Evolutionary conservation across 441 rosid genomes (phyloP), one percentile per base, ranked within the genome.

Genomic region (Populus hybrid): DNA sequence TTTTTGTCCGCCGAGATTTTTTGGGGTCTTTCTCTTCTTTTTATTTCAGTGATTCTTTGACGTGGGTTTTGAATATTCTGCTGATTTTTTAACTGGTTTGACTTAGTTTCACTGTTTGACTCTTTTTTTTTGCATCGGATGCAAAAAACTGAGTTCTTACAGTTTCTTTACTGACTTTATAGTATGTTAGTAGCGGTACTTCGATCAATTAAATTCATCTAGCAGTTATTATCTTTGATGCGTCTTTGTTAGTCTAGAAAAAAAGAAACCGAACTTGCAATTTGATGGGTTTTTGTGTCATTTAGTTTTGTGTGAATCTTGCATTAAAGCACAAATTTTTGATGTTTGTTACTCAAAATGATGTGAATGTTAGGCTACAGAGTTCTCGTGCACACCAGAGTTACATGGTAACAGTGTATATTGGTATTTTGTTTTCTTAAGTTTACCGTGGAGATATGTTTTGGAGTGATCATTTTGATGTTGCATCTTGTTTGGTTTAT

Each of bases 11-110:
- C 6, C 36, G 6, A 12, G 34, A 18, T 32, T 30, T 42, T 68
- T 75, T 71, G 63, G 64, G 82, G 26, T 34, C 78, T 71, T 7
- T 8, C 42, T 21, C 59, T 80, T n/a, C 4, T 30, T 30, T 30
- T 30, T 30, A 30, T 30, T 30, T 30, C 32, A 30, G n/a, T 16
- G 18, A 18, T 73, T 21, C 32, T 2, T 32, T 12, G 32, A 30
- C 18, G 28, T 14, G 9, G 61, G 4, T 50, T 71, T 50, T n/a
- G 69, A 36, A 46, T 75, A 8, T 42, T 61, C 67, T 40, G 35
- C 69, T 32, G 35, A 23, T 38, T 59, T 65, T 71, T 35, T 57
- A 67, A 6, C 40, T 66, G 73, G 23, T 18, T 79, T 66, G 73
- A 40, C 75, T 72, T 69, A 1, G 34, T 32, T 74, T 34, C 30